Evolutionary conservation across 2,329 filamentous ascomycete species (phyloP).

Genomic region (Bipolaris cookei): DNA sequence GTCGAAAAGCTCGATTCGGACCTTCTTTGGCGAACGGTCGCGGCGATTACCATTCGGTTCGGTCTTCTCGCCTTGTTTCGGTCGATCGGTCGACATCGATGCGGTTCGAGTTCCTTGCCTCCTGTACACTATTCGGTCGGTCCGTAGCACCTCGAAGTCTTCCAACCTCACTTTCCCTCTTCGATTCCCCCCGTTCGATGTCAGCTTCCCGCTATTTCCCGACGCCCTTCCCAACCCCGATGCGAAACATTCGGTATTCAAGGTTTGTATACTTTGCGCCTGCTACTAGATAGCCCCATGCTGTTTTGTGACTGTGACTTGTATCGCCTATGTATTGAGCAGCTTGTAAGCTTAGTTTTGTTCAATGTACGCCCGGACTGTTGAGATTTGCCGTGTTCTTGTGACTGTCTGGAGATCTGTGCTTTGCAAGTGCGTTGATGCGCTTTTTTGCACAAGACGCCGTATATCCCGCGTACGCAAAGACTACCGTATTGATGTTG

Average conservation of each 20-base stretch:
- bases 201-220: constrained; percentile 15
- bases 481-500: not conserved
- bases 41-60: constrained; percentile 46
- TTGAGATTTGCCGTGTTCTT: not conserved
- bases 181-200: constrained; percentile 15
- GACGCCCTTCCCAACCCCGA: constrained; percentile 16
- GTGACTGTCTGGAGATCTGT: not conserved
- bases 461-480: not conserved
- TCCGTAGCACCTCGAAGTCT: constrained; percentile 42
- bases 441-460: not conserved
- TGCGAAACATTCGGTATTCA: constrained; percentile 13
- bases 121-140: constrained; percentile 50
- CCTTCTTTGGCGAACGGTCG: constrained; percentile 45
- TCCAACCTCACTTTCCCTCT: constrained; percentile 24
- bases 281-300: constrained; percentile 12
- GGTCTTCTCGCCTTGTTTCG: constrained; percentile 38
- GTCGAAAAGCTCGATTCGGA: constrained; percentile 41
- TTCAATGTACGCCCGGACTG: not conserved
- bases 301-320: constrained; percentile 13
- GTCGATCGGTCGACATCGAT: constrained; percentile 45
- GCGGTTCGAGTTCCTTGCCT: constrained; percentile 37
- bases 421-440: not conserved
- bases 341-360: not conserved
- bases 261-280: constrained; percentile 20
- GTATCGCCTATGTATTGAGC: constrained; percentile 1